Evolutionary conservation across 1,284 basidiomycete genomes (phyloP), one percentile per base, ranked within the genome.

Genomic region (Cryptococcus sp.): DNA sequence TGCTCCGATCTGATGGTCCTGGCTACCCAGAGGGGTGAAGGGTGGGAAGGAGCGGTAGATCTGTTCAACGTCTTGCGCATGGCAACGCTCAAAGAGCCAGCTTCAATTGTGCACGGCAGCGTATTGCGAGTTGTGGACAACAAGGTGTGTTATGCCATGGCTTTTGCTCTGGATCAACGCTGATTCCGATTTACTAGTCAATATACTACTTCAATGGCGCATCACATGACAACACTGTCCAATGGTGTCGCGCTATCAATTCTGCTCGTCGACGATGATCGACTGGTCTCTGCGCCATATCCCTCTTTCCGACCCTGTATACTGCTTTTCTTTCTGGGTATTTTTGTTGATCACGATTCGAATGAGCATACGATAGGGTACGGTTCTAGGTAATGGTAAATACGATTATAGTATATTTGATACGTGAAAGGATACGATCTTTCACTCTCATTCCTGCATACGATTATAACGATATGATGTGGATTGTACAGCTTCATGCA

Each of bases 31-130:
- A 65, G 91, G 89, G 55, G 55, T 45, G 48, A 57, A 23, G 91
- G 92, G 64, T 86, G 84, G 43, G 80, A 82, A 49, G 86, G 85
- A 15, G 78, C 73, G 20, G 91, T 96, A 38, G 92, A 96, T 73
- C 82, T 96, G 20, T 96, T 91, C 88, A 91, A 91, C 43, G 93
- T 96, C 44, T 80, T 96, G 58, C 83, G 93, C 49, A 91, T 97
- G 89, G 90, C 91, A 75, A 93, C 89, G 0, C 77, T 90, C 57
- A 87, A 87, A 34, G 90, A 90, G 73, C 91, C 89, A 6, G 91
- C 90, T n/a, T 91, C 88, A 66, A 89, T 94, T 55, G 88, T 91
- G 29, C 86, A 90, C 71, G 89, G 88, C 50, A 92, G 89, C 74
- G 85, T 91, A 66, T 71, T 85, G 70, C 63, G 72, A 16, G 65